A percentile compares a stretch with the other conserved stretches of the same genome.
Conservation (phyloP, 225 moss, liverwort and hornwort genomes). For the Physcomitrellopsis africana region DNA sequence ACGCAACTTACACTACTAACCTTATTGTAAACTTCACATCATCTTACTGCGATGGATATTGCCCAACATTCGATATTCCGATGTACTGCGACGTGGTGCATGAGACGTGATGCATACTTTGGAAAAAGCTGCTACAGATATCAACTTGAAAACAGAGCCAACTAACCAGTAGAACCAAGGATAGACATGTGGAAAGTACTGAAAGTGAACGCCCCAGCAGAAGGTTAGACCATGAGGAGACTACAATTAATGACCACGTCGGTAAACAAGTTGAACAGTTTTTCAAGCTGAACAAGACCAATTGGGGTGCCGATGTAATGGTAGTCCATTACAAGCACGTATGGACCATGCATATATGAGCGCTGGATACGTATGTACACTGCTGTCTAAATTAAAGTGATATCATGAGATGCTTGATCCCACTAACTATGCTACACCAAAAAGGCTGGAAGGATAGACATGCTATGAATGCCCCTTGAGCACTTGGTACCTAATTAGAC, state of each 20-base stretch:
- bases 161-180: not conserved
- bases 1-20: too few relatives aligned
- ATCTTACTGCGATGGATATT: too few relatives aligned
- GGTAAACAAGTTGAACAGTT: constrained; percentile 40
- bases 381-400: constrained; percentile 30
- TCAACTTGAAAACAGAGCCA: not conserved
- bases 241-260: not conserved
- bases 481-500: constrained; percentile 35
- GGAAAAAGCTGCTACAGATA: not conserved
- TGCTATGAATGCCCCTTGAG: constrained; percentile 30
- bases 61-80: too few relatives aligned
- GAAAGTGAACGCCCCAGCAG: not conserved
- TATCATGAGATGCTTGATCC: constrained; percentile 38
- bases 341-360: constrained; percentile 43
- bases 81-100: too few relatives aligned
- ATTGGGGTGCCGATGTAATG: constrained; percentile 34
- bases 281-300: constrained; percentile 49
- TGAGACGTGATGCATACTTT: not conserved
- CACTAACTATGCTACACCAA: constrained; percentile 51
- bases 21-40: too few relatives aligned
- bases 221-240: not conserved
- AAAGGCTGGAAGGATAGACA: constrained; percentile 41
- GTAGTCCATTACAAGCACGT: constrained; percentile 49
- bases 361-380: constrained; percentile 31
- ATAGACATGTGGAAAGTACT: not conserved